A percentile compares a stretch with the other conserved stretches of the same genome.
phyloP scores from a whole-genome alignment of 139 green algal genomes.

The Diplosphaera chodatii region DNA sequence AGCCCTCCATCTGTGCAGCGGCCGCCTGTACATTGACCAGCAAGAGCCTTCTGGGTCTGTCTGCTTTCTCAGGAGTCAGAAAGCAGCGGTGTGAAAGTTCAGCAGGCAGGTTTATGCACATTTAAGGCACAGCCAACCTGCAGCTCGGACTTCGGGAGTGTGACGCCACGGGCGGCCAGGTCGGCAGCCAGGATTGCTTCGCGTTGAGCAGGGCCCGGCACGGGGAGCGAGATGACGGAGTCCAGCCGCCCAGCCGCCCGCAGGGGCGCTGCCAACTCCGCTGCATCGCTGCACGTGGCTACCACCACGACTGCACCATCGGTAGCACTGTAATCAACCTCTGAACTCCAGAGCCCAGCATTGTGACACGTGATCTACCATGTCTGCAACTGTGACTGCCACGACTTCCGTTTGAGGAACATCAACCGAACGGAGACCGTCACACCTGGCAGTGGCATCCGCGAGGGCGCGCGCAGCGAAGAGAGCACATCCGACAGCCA shows the following conservation, averaged over 20 bases:
- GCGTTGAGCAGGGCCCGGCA: slow-evolving; percentile 35
- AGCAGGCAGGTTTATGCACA: too few species aligned
- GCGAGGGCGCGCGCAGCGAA: slow-evolving; percentile 14
- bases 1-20: slow-evolving; percentile 54
- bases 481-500: slow-evolving; percentile 38
- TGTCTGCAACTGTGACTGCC: too few species aligned
- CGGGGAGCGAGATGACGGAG: slow-evolving; percentile 28
- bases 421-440: too few species aligned
- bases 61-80: too few species aligned
- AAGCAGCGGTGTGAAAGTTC: too few species aligned
- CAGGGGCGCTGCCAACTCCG: slow-evolving; percentile 35
- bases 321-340: too few species aligned
- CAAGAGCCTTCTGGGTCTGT: too few species aligned
- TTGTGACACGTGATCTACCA: too few species aligned
- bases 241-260: slow-evolving; percentile 49
- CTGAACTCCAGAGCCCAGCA: too few species aligned
- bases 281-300: slow-evolving; percentile 25
- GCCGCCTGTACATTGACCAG: slow-evolving; percentile 2
- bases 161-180: slow-evolving; percentile 17
- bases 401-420: too few species aligned
- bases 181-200: slow-evolving; percentile 37
- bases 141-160: neutral
- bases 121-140: too few species aligned
- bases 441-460: slow-evolving; percentile 15
- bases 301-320: slow-evolving; percentile 28